Evolutionary conservation across 192 early-diverging fungal genomes (phyloP).

Genomic region (Coemansia sp.): DNA sequence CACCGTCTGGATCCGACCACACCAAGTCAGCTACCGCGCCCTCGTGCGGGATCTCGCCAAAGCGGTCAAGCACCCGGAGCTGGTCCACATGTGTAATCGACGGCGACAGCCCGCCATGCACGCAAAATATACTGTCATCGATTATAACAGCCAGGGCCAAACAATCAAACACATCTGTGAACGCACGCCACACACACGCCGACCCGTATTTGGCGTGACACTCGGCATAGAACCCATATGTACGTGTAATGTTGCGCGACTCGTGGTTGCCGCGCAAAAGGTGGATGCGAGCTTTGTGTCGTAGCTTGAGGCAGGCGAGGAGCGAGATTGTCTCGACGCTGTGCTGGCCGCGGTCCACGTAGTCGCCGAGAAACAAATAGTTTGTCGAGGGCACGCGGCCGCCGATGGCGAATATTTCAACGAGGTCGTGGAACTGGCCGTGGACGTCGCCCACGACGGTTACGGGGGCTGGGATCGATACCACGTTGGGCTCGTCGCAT

Average conservation of each 20-base stretch:
- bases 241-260: constrained; percentile 97
- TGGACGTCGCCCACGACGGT: constrained; percentile 92
- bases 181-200: constrained; percentile 97
- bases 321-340: constrained; percentile 97
- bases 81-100: constrained; percentile 96
- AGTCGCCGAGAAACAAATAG: constrained; percentile 99
- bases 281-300: constrained; percentile 87
- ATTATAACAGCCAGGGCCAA: constrained; percentile 94
- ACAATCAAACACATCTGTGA: constrained; percentile 98
- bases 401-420: constrained; percentile 95
- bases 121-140: constrained; percentile 96
- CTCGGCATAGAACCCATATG: constrained; percentile 99
- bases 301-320: constrained; percentile 92
- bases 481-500: constrained; percentile 80
- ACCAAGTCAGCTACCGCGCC: constrained; percentile 86
- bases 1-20: constrained; percentile 90
- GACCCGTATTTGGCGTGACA: constrained; percentile 97
- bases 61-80: constrained; percentile 89
- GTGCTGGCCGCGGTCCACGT: constrained; percentile 98
- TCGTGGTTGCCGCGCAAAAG: constrained; percentile 99
- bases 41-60: constrained; percentile 88
- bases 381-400: constrained; percentile 96
- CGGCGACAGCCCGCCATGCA: constrained; percentile 96
- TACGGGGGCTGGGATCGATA: constrained; percentile 77
- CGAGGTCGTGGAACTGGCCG: constrained; percentile 91